phyloP scores from a whole-genome alignment of 371 early-diverging fungal species.

The Mucor piriformis region DNA sequence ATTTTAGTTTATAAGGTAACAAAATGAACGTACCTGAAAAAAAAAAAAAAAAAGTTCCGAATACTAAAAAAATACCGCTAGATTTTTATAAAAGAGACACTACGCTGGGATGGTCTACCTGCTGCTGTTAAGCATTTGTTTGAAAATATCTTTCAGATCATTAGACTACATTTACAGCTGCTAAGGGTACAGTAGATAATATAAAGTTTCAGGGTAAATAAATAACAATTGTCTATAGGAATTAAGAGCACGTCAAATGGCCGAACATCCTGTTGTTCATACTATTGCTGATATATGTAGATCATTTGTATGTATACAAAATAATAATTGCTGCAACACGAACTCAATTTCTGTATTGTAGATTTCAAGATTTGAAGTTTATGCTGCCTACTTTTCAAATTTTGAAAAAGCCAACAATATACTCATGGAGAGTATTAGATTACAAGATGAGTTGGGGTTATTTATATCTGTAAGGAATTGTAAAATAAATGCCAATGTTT shows the following conservation, averaged over 20 bases:
- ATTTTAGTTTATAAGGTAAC: constrained; percentile 58
- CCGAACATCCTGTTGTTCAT: constrained; percentile 28
- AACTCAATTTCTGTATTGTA: neutral
- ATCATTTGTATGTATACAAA: constrained; percentile 23
- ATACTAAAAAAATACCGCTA: neutral
- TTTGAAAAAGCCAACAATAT: constrained; percentile 42
- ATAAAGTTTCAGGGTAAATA: neutral
- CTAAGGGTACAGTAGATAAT: constrained; percentile 23
- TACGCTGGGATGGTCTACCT: constrained; percentile 46
- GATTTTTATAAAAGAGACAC: constrained; percentile 57
- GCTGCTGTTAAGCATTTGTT: constrained; percentile 57
- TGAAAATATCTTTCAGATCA: constrained; percentile 55
- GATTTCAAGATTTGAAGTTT: constrained; percentile 18
- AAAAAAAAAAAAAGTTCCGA: constrained; percentile 1
- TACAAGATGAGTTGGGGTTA: constrained; percentile 30
- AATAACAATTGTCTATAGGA: constrained; percentile 15
- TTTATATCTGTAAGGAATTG: constrained; percentile 30
- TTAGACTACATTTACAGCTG: constrained; percentile 46
- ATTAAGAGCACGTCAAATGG: constrained; percentile 26
- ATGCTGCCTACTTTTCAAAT: constrained; percentile 34
- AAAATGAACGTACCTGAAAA: neutral
- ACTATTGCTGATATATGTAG: constrained; percentile 35
- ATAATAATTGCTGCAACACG: neutral
- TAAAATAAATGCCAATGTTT: neutral
- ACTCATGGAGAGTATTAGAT: constrained; percentile 24